Conservation (phyloP, 192 early-diverging fungal genomes). For the Lobosporangium transversale region DNA sequence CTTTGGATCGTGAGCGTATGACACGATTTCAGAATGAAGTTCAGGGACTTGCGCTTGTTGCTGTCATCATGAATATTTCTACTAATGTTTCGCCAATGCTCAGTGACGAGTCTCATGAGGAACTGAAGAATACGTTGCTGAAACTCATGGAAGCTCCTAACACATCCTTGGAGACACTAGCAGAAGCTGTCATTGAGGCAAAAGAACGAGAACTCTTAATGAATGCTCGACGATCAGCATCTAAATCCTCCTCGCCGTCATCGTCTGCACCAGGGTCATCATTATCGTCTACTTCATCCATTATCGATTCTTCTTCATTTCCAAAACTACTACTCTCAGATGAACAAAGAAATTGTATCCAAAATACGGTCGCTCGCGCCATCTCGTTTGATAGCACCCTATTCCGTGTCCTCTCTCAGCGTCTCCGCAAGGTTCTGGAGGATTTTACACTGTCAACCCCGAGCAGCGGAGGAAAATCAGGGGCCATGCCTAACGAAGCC, state of each 20-base stretch:
- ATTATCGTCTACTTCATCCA: not conserved
- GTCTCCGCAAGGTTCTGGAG: constrained; percentile 52
- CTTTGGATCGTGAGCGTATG: constrained; percentile 73
- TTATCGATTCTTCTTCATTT: too few relatives aligned
- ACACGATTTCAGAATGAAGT: constrained; percentile 75
- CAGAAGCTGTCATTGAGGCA: constrained; percentile 28
- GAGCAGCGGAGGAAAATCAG: constrained; percentile 10
- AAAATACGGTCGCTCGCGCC: constrained; percentile 55
- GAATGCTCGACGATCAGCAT: constrained; percentile 30
- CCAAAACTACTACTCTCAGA: constrained; percentile 10
- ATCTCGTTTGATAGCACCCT: constrained; percentile 62
- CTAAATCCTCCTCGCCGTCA: constrained; percentile 5
- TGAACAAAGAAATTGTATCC: constrained; percentile 19
- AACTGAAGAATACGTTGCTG: constrained; percentile 48
- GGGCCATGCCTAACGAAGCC: constrained; percentile 51
- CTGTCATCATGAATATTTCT: constrained; percentile 75
- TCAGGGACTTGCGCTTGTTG: constrained; percentile 72
- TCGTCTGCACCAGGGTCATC: not conserved
- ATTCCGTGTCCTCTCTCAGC: constrained; percentile 61
- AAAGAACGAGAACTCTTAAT: constrained; percentile 19
- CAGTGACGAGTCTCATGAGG: constrained; percentile 25
- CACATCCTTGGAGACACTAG: constrained; percentile 28
- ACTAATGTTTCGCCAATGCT: constrained; percentile 63
- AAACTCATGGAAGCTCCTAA: constrained; percentile 24
- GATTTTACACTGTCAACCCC: constrained; percentile 6